Base-by-base conservation (phyloP, 108 stramenopile species). In the Chaetoceros muelleri region DNA sequence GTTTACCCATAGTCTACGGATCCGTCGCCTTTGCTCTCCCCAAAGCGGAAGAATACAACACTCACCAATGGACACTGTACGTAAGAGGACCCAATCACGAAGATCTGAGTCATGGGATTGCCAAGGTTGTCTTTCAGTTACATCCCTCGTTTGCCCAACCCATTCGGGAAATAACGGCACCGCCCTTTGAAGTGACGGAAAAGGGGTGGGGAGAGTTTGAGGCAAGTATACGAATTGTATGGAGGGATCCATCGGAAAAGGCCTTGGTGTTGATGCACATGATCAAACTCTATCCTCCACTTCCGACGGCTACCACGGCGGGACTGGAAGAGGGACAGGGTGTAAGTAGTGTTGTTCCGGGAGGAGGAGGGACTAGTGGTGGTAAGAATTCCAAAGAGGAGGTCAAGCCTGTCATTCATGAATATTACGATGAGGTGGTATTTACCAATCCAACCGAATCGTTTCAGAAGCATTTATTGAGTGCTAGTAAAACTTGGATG, bases 181-280 rank as follows among this genome's bases (percentile, higher is more conserved):
- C 93, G 28, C 93, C 93, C 22, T 95, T 77, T 61, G 85, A 89
- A 65, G 93, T 95, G 1, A 96, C 94, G 1, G 96, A 98, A 64
- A 84, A 70, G 56, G 98, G 98, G 30, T 98, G 98, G 98, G 98
- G 98, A 20, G 98, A 98, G 67, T 98, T 98, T 67, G 96, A 98
- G 71, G 95, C 94, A 0, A 79, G 78, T 54, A 92, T 98, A 27
- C 72, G 85, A 16, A 84, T 98, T 48, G 66, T 84, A 51, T 96
- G 96, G 82, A 83, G 65, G 49, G 95, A 96, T 62, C 73, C 84
- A 22, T 64, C 65, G 18, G 95, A 98, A 65, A 70, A 76, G 54
- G 50, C 81, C 0, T 77, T 61, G 13, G 44, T 78, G 51, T 74
- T 74, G 53, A 50, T 76, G 40, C 96, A 98, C 64, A 71, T 68